These are phyloP conservation scores for Suillus hirtellus DNA, from an alignment of 768 basidiomycete species.

Conservation along the genomic window DNA sequence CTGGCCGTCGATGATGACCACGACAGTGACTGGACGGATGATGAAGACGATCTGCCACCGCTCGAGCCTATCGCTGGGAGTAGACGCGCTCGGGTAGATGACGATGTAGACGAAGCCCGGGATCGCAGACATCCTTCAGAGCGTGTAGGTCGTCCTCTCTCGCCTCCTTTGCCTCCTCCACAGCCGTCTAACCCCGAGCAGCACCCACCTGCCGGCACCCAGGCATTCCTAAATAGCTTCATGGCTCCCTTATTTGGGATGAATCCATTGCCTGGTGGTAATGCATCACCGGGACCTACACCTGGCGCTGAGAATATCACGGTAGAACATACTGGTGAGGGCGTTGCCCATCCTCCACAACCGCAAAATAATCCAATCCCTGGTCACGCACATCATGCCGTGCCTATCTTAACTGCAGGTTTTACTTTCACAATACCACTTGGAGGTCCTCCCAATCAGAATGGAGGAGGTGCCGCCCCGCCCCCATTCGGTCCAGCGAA, in stretches of 20 bases:
- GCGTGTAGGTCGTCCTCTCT: constrained; percentile 40
- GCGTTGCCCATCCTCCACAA: constrained; percentile 17
- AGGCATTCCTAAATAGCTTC: constrained; percentile 17
- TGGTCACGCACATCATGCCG: constrained; percentile 23
- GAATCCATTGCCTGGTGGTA: constrained; percentile 12
- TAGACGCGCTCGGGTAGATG: constrained; percentile 59
- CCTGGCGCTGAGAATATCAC: constrained; percentile 19
- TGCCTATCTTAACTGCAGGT: constrained; percentile 29
- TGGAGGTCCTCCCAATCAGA: constrained; percentile 21
- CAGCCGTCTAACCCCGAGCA: constrained; percentile 26
- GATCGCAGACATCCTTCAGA: constrained; percentile 68
- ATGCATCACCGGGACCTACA: not conserved
- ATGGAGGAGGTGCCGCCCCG: constrained; percentile 15
- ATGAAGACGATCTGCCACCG: constrained; percentile 32
- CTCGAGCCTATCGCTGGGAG: constrained; percentile 35
- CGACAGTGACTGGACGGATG: constrained; percentile 30
- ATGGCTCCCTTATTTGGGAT: constrained; percentile 30
- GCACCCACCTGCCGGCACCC: constrained; percentile 11
- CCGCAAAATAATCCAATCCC: constrained; percentile 25
- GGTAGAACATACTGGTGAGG: constrained; percentile 33
- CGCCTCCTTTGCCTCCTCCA: constrained; percentile 22
- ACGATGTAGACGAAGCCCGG: constrained; percentile 60
- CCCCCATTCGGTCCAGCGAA: constrained; percentile 6
- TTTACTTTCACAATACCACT: constrained; percentile 39
- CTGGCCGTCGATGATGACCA: constrained; percentile 35